Base-by-base conservation (phyloP, 2,329 filamentous ascomycete genomes). In the Myriosclerotinia curreyana region DNA sequence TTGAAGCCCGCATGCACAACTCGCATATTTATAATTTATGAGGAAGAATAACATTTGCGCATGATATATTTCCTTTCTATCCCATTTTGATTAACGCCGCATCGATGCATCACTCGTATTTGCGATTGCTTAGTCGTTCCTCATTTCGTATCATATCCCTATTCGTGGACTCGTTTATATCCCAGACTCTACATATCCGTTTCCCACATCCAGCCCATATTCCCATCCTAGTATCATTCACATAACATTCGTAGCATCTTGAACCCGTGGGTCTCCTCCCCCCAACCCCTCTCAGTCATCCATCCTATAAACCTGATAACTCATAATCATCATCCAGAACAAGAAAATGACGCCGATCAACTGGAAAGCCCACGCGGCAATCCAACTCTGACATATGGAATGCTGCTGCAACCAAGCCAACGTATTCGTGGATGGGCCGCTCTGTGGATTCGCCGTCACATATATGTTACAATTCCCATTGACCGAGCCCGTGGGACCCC, bases 281-380 rank as follows among this genome's bases (percentile, higher is more conserved):
- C 68, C 70, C 6, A 77, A 77, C 75, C n/a, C 74, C 78, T 62
- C 76, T 15, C 69, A 67, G 20, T 64, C 28, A 67, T 74, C 69
- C 36, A 72, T 70, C 42, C 69, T 67, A 60, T 75, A 88, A 12
- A 88, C 86, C 67, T 86, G 84, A 69, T 86, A 85, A 14, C 85
- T 82, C 82, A 88, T 87, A 67, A 87, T 77, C 79, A 88, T 87
- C 71, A 88, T 84, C 86, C 86, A 88, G n/a, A 88, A 72, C 65
- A 87, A 73, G 68, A 88, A 88, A 1, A 87, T 76, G 22, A 75
- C 77, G 0, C 86, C 86, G 2, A 86, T 81, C 31, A 89, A 74
- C 22, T 80, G 80, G 73, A 89, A 86, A 0, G 85, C 81, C 74
- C 88, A 89, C 1, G 84, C 83, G 1, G 86, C 80, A 69, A 86